These are phyloP conservation scores for Leccinum pseudoinsigne DNA, from an alignment of 1,284 basidiomycete species.

Conservation along the genomic window DNA sequence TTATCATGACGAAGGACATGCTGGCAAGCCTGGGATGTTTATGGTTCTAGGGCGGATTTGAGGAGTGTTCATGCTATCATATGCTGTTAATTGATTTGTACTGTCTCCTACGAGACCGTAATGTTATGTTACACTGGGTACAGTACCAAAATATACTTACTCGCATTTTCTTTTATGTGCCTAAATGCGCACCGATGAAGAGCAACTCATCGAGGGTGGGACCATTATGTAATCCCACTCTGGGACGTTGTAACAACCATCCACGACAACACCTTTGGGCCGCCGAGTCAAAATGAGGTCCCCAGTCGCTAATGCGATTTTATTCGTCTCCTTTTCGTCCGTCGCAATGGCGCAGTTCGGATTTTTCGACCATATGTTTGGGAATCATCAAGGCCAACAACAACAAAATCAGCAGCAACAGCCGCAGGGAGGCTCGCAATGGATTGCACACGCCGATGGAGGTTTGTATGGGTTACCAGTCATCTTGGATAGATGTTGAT, in stretches of 20 bases:
- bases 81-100: conserved; percentile 36
- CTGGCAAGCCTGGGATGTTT: not conserved
- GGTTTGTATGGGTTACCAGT: conserved; percentile 23
- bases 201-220: too few relatives aligned
- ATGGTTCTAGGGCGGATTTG: conserved; percentile 18
- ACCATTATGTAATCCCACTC: conserved; percentile 12
- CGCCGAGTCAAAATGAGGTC: conserved; percentile 20
- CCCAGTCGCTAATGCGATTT: conserved; percentile 5
- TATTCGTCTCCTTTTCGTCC: conserved; percentile 25
- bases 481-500: not conserved
- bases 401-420: conserved; percentile 28
- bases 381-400: conserved; percentile 32
- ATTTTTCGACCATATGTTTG: conserved; percentile 40
- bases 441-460: conserved; percentile 33
- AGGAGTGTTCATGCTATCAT: conserved; percentile 29
- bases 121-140: conserved; percentile 30
- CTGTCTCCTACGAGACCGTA: conserved; percentile 28
- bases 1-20: conserved; percentile 6
- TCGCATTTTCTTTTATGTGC: not conserved
- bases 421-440: conserved; percentile 29
- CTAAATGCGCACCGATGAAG: too few relatives aligned
- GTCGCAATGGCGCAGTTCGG: conserved; percentile 35
- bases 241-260: not conserved
- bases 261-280: conserved; percentile 1
- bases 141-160: conserved; percentile 12